Conservation (phyloP, 306 rosid species). For the Luffa aegyptiaca region DNA sequence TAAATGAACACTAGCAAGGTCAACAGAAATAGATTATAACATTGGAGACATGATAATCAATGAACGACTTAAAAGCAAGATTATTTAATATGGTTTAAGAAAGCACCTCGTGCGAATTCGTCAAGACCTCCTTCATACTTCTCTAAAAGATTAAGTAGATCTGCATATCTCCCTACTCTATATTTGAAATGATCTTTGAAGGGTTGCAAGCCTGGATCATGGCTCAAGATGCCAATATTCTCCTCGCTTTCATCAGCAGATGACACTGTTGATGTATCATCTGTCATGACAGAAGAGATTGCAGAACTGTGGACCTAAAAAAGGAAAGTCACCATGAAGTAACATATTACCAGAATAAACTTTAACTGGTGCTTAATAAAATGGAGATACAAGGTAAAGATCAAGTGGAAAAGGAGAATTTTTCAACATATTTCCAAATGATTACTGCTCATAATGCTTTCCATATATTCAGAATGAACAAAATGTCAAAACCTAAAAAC, state of each 20-base stretch:
- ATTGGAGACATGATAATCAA: not conserved
- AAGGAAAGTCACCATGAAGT: slow-evolving; percentile 19
- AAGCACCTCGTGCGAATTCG: slow-evolving; percentile 74
- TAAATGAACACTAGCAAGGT: not conserved
- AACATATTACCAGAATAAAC: slow-evolving; percentile 13
- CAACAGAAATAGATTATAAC: not conserved
- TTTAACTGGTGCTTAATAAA: not conserved
- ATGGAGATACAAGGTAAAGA: not conserved
- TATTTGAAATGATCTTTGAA: slow-evolving; percentile 61
- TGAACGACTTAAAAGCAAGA: not conserved
- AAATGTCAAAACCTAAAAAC: not conserved
- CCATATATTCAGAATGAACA: not conserved
- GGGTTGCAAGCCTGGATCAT: slow-evolving; percentile 47
- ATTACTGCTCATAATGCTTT: not conserved
- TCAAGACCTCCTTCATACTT: slow-evolving; percentile 69
- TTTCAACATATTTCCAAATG: not conserved
- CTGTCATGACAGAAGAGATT: slow-evolving; percentile 43
- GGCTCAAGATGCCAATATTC: slow-evolving; percentile 40
- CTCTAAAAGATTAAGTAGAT: slow-evolving; percentile 59
- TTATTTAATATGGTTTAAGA: not conserved
- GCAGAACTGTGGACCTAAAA: slow-evolving; percentile 36
- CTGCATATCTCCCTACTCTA: slow-evolving; percentile 48
- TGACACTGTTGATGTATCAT: slow-evolving; percentile 32
- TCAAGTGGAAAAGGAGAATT: not conserved
- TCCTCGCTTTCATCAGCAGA: slow-evolving; percentile 32